Percentiles rank a stretch among this genome's conserved stretches.
phyloP scores from a whole-genome alignment of 2,329 filamentous ascomycete genomes.

The Diaporthe batatas region DNA sequence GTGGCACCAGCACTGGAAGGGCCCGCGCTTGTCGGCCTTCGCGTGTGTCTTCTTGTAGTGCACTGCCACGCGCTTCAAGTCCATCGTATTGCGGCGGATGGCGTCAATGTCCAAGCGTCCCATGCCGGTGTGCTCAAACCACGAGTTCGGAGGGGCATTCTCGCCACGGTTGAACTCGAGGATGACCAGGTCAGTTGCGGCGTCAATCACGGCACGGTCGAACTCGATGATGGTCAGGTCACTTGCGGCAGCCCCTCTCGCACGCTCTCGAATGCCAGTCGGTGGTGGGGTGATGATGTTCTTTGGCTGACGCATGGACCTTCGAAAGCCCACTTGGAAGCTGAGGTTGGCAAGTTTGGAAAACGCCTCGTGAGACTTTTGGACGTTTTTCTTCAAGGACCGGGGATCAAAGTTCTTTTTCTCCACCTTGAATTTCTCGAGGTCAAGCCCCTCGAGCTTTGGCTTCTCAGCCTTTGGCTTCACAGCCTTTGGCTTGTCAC shows the following conservation, averaged over 20 bases:
- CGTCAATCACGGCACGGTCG: slow-evolving; percentile 33
- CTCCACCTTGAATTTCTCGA: not conserved
- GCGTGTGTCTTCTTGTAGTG: slow-evolving; percentile 21
- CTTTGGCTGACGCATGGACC: not conserved
- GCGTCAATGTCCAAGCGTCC: not conserved
- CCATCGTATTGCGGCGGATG: slow-evolving; percentile 17
- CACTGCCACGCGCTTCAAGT: slow-evolving; percentile 37
- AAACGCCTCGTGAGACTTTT: not conserved
- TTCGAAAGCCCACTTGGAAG: slow-evolving; percentile 37
- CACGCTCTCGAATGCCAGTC: too few relatives aligned
- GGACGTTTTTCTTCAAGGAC: too few relatives aligned
- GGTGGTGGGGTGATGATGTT: not conserved
- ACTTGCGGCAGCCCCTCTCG: slow-evolving; percentile 30
- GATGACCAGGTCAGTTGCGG: slow-evolving; percentile 43
- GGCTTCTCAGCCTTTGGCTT: not conserved
- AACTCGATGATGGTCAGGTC: slow-evolving; percentile 46
- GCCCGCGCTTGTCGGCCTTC: not conserved
- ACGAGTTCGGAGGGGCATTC: not conserved
- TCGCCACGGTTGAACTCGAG: slow-evolving; percentile 41
- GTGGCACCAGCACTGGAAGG: slow-evolving; percentile 37
- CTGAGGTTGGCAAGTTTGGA: slow-evolving; percentile 28
- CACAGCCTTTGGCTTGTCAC: not conserved
- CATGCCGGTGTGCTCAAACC: slow-evolving; percentile 31
- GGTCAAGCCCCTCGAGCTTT: not conserved
- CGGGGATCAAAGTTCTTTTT: not conserved